These are phyloP conservation scores for Phytophthora pluvialis DNA, from an alignment of 352 stramenopile species.

Conservation along the genomic window DNA sequence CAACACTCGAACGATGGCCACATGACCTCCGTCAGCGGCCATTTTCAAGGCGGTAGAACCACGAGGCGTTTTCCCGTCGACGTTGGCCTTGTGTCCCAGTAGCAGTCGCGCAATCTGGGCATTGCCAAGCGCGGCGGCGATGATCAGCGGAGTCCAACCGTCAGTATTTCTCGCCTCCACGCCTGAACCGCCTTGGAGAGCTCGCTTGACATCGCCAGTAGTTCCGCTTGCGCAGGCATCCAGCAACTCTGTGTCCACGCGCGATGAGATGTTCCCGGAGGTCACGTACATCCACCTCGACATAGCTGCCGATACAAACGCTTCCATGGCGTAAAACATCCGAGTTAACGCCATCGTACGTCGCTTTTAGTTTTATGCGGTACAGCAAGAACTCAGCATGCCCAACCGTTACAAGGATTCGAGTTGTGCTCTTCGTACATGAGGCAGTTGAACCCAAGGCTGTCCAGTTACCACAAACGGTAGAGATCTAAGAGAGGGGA, in stretches of 20 bases:
- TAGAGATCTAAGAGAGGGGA: too few species aligned
- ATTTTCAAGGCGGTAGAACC: constrained; percentile 24
- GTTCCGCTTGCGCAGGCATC: constrained; percentile 5
- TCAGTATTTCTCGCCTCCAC: background rate
- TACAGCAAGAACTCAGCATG: too few species aligned
- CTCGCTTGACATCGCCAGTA: constrained; percentile 2
- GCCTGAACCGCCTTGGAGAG: constrained; percentile 1
- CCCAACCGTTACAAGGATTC: too few species aligned
- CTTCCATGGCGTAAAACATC: background rate
- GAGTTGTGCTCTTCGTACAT: too few species aligned
- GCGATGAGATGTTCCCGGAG: background rate
- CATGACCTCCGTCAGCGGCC: constrained; percentile 1
- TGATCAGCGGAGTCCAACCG: constrained; percentile 10
- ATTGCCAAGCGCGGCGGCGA: constrained; percentile 4
- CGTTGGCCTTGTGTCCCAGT: constrained; percentile 2
- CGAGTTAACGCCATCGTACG: too few species aligned
- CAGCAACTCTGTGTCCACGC: background rate
- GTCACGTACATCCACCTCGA: background rate
- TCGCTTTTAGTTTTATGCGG: too few species aligned
- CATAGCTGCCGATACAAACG: background rate
- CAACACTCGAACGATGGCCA: constrained; percentile 1
- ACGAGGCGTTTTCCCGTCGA: constrained; percentile 6
- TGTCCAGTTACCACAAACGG: too few species aligned
- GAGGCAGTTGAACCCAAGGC: too few species aligned
- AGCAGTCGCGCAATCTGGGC: constrained; percentile 5